These are phyloP conservation scores for Populus deltoides DNA, from an alignment of 345 rosid genomes.

Conservation along the genomic window DNA sequence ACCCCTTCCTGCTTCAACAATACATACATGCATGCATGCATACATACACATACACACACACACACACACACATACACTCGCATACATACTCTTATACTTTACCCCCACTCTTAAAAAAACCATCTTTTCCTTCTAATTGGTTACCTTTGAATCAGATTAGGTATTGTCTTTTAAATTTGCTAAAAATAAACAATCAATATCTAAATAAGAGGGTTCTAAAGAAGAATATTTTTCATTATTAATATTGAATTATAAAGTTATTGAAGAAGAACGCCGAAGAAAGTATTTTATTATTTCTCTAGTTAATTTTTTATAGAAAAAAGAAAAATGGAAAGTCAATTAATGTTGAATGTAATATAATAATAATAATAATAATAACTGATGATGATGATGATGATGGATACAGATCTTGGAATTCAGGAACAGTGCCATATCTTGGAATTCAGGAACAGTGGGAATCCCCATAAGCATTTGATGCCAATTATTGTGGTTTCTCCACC, in stretches of 20 bases:
- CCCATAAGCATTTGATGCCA: constrained; percentile 78
- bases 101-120: too few species aligned
- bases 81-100: not conserved
- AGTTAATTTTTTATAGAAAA: too few species aligned
- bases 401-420: constrained; percentile 62
- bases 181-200: not conserved
- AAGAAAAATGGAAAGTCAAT: too few species aligned
- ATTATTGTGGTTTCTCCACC: constrained; percentile 50
- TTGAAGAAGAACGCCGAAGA: too few species aligned
- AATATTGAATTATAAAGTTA: too few species aligned
- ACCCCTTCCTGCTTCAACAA: not conserved
- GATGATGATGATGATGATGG: not conserved
- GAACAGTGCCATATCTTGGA: constrained; percentile 51
- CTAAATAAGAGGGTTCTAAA: too few species aligned
- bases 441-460: constrained; percentile 70
- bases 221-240: too few species aligned
- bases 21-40: not conserved
- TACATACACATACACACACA: too few species aligned
- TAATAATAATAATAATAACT: not conserved
- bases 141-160: too few species aligned
- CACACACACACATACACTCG: too few species aligned
- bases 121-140: too few species aligned
- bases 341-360: not conserved
- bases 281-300: too few species aligned
- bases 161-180: not conserved